These are phyloP conservation scores for Xylariaceae sp. DNA, from an alignment of 2,329 filamentous ascomycete species.

Conservation along the genomic window DNA sequence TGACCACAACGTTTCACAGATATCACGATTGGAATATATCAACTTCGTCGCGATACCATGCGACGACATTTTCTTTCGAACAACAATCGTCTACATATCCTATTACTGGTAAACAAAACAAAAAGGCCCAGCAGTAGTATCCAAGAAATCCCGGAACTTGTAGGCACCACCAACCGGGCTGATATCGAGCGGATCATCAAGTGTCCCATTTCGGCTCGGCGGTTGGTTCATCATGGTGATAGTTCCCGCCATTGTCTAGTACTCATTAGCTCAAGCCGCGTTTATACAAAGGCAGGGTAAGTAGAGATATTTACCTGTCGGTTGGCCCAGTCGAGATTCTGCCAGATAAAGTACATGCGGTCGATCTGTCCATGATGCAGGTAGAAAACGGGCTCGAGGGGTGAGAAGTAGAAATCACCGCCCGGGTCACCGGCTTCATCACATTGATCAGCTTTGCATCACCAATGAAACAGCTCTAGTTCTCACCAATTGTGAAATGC, in stretches of 20 bases:
- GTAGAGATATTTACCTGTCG: conserved; percentile 29
- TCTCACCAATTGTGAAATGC: conserved; percentile 34
- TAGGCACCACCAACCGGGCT: conserved; percentile 23
- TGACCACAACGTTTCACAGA: no score
- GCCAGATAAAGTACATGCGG: conserved; percentile 48
- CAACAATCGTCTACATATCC: no score
- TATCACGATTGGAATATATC: no score
- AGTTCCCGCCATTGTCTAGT: conserved; percentile 38
- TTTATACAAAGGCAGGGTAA: neutral
- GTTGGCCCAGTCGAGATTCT: conserved; percentile 42
- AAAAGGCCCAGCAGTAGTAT: conserved; percentile 41
- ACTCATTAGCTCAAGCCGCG: conserved; percentile 10
- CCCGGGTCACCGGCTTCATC: conserved; percentile 43
- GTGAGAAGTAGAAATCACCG: conserved; percentile 42
- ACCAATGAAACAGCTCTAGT: neutral
- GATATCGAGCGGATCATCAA: conserved; percentile 37
- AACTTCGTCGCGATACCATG: no score
- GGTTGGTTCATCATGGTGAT: conserved; percentile 42
- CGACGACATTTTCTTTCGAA: no score
- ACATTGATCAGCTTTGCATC: conserved; percentile 1
- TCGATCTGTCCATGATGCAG: conserved; percentile 47
- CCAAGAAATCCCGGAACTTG: conserved; percentile 36
- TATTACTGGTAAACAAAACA: conserved; percentile 44
- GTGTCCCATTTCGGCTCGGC: conserved; percentile 40
- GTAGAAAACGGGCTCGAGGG: conserved; percentile 46